phyloP scores from a whole-genome alignment of 129 eudicot genomes.

The Flaveria brownii region DNA sequence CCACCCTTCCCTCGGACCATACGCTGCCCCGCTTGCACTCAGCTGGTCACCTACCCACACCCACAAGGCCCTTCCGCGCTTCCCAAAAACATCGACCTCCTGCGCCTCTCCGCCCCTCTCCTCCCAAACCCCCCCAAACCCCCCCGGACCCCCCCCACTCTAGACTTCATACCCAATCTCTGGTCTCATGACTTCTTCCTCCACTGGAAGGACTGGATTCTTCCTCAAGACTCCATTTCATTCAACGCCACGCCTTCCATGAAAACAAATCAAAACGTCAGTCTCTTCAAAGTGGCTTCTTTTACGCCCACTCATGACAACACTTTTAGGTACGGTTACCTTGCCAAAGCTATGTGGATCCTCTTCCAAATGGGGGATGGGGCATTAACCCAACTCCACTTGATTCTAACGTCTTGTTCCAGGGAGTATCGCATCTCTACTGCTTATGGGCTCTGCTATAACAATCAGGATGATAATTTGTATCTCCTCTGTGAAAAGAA shows the following conservation, averaged over 20 bases:
- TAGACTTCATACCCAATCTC: slow-evolving; percentile 36
- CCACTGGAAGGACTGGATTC: slow-evolving; percentile 58
- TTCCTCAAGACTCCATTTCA: slow-evolving; percentile 35
- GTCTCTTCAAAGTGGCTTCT: slow-evolving; percentile 48
- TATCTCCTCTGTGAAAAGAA: slow-evolving; percentile 53
- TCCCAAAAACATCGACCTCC: slow-evolving; percentile 87
- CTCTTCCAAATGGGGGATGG: slow-evolving; percentile 51
- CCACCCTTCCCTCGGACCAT: slow-evolving; percentile 65
- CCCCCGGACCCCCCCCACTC: neutral
- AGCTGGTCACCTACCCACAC: slow-evolving; percentile 55
- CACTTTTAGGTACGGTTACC: slow-evolving; percentile 44
- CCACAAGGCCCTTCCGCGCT: slow-evolving; percentile 51
- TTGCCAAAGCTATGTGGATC: slow-evolving; percentile 41
- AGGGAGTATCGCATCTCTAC: slow-evolving; percentile 43
- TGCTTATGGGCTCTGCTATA: slow-evolving; percentile 71
- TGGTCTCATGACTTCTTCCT: slow-evolving; percentile 58
- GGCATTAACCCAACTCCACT: slow-evolving; percentile 38
- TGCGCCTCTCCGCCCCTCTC: slow-evolving; percentile 49
- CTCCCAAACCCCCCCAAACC: slow-evolving; percentile 7
- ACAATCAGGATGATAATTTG: slow-evolving; percentile 40
- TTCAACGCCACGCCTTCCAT: slow-evolving; percentile 28
- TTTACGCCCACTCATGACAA: slow-evolving; percentile 24
- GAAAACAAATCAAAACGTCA: slow-evolving; percentile 48
- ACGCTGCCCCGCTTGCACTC: slow-evolving; percentile 85
- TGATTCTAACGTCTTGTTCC: slow-evolving; percentile 39